Evolutionary conservation across 1,284 basidiomycete genomes (phyloP).

Genomic region (Takashimella tepidaria): DNA sequence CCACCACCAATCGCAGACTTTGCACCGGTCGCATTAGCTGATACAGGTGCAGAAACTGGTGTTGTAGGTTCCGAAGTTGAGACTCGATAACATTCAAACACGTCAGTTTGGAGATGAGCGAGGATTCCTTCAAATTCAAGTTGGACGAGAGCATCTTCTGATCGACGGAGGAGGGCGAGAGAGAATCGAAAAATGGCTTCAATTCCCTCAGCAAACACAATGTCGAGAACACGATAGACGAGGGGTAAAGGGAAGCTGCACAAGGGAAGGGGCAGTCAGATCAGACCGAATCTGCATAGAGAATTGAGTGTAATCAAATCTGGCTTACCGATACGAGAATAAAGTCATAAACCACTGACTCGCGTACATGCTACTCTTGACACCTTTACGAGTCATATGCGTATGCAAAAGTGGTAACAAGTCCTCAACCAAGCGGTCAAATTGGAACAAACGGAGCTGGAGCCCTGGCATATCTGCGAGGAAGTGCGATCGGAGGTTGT

Average conservation of each 20-base stretch:
- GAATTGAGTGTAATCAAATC: neutral
- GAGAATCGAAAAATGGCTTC: slow-evolving; percentile 97
- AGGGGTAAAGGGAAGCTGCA: slow-evolving; percentile 87
- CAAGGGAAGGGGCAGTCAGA: neutral
- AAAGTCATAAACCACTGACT: slow-evolving; percentile 98
- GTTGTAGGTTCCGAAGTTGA: slow-evolving; percentile 49
- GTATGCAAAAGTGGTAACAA: slow-evolving; percentile 81
- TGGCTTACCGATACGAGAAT: slow-evolving; percentile 78
- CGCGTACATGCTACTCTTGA: slow-evolving; percentile 93
- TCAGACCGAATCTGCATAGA: too few species aligned
- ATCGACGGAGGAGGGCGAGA: slow-evolving; percentile 76
- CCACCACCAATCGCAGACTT: neutral
- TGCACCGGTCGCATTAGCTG: neutral
- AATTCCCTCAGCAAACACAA: slow-evolving; percentile 88
- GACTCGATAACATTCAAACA: slow-evolving; percentile 70
- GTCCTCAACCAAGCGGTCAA: slow-evolving; percentile 91
- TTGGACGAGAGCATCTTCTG: slow-evolving; percentile 69
- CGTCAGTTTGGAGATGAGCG: slow-evolving; percentile 66
- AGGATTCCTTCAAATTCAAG: slow-evolving; percentile 87
- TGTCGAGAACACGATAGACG: slow-evolving; percentile 82
- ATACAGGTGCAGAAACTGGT: neutral
- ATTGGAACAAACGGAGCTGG: slow-evolving; percentile 82
- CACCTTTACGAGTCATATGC: slow-evolving; percentile 85
- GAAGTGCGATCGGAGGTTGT: slow-evolving; percentile 92
- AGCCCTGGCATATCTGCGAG: slow-evolving; percentile 97